These are phyloP conservation scores for Trichoderma asperelloides DNA, from an alignment of 495 filamentous ascomycete species.

Conservation along the genomic window DNA sequence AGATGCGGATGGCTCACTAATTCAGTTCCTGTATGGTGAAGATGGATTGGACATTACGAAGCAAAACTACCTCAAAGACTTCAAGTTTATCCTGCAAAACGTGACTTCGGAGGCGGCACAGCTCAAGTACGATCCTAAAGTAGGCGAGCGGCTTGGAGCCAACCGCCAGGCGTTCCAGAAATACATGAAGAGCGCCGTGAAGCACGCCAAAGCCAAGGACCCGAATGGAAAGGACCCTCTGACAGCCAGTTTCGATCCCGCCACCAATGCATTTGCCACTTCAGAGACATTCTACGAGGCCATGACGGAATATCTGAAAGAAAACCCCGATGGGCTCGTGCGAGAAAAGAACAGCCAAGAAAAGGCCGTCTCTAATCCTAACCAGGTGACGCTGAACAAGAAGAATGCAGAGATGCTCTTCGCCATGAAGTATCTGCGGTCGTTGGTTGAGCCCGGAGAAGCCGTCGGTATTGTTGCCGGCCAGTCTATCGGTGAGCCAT, in stretches of 20 bases:
- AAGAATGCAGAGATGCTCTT: slow-evolving; percentile 75
- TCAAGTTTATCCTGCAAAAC: slow-evolving; percentile 84
- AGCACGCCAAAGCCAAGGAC: slow-evolving; percentile 58
- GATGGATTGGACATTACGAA: slow-evolving; percentile 92
- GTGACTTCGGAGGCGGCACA: slow-evolving; percentile 41
- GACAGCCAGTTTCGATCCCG: slow-evolving; percentile 62
- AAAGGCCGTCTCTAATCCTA: slow-evolving; percentile 23
- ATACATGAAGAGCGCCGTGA: slow-evolving; percentile 69
- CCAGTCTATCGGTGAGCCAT: slow-evolving; percentile 94
- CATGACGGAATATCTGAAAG: slow-evolving; percentile 59
- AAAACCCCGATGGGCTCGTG: slow-evolving; percentile 67
- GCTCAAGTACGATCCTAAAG: slow-evolving; percentile 32
- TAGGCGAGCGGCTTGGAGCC: slow-evolving; percentile 37
- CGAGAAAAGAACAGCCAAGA: slow-evolving; percentile 61
- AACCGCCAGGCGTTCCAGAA: slow-evolving; percentile 57
- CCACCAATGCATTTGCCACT: slow-evolving; percentile 69
- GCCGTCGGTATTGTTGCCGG: slow-evolving; percentile 96
- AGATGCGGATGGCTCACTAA: slow-evolving; percentile 83
- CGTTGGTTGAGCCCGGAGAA: slow-evolving; percentile 90
- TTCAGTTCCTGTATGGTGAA: slow-evolving; percentile 96
- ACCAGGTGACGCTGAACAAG: slow-evolving; percentile 34
- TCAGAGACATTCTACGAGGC: slow-evolving; percentile 74
- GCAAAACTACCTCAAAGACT: slow-evolving; percentile 83
- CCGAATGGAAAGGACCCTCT: slow-evolving; percentile 68
- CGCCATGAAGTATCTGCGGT: slow-evolving; percentile 86